These are phyloP conservation scores for Stylonectria norvegica DNA, from an alignment of 2,329 filamentous ascomycete genomes.

Conservation along the genomic window DNA sequence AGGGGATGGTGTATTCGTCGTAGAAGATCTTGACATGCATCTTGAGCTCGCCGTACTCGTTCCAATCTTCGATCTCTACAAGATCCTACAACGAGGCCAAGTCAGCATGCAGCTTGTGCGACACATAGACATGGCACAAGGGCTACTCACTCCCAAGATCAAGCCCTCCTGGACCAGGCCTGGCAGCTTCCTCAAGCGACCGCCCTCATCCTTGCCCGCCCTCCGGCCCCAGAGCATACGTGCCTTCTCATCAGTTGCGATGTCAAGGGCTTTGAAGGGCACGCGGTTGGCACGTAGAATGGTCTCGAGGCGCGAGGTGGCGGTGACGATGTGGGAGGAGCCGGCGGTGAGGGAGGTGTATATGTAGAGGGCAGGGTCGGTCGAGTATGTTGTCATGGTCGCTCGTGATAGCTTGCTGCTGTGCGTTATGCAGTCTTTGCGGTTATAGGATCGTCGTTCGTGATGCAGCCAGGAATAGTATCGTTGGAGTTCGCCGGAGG, in stretches of 20 bases:
- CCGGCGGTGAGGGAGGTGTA: conserved; percentile 95
- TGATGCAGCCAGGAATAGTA: no score
- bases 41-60: conserved; percentile 94
- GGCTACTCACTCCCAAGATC: conserved; percentile 78
- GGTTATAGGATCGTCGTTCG: no score
- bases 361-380: conserved; percentile 78
- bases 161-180: conserved; percentile 82
- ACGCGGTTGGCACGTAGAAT: conserved; percentile 94
- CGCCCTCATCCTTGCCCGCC: conserved; percentile 64
- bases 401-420: background rate
- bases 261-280: conserved; percentile 87
- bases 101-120: conserved; percentile 1
- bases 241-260: conserved; percentile 84
- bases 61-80: conserved; percentile 96
- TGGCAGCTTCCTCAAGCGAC: conserved; percentile 72
- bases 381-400: conserved; percentile 45
- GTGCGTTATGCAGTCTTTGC: no score
- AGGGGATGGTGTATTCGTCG: conserved; percentile 58
- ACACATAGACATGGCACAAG: background rate
- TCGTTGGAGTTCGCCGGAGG: no score
- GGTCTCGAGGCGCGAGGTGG: conserved; percentile 91
- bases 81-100: conserved; percentile 62
- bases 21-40: conserved; percentile 72
- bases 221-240: conserved; percentile 85
- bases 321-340: conserved; percentile 93